Conservation (phyloP, 164 flowering plant genomes). For the Kingdonia uniflora region DNA sequence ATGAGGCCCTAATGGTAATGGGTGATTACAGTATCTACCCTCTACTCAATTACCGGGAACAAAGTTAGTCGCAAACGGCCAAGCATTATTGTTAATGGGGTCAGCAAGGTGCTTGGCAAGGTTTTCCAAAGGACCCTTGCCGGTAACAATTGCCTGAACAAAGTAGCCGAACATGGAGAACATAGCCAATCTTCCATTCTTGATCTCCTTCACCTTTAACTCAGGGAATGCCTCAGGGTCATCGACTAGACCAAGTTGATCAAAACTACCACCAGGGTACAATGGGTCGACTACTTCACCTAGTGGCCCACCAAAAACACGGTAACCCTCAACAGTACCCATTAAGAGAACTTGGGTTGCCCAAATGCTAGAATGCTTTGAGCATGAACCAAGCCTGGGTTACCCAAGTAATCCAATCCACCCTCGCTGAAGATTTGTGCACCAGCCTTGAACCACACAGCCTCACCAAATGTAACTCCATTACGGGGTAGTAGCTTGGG, state of each 20-base stretch:
- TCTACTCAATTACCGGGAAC: too few relatives aligned
- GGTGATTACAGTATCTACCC: too few relatives aligned
- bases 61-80: neutral
- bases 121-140: neutral
- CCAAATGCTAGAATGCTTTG: neutral
- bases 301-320: neutral
- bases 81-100: neutral
- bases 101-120: neutral
- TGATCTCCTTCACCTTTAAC: neutral
- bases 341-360: neutral
- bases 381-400: neutral
- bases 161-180: neutral
- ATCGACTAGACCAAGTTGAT: neutral
- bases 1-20: too few relatives aligned
- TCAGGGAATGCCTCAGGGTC: neutral
- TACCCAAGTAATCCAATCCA: neutral
- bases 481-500: neutral
- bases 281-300: neutral
- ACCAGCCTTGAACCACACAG: too few relatives aligned
- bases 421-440: neutral
- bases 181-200: neutral
- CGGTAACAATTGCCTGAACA: constrained; percentile 1
- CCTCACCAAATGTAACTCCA: neutral
- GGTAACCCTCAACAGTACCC: neutral
- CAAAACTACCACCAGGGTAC: neutral